Percentiles rank a stretch among this genome's conserved stretches.
Conservation (phyloP, 2,329 filamentous ascomycete genomes). For the Knufia fluminis region DNA sequence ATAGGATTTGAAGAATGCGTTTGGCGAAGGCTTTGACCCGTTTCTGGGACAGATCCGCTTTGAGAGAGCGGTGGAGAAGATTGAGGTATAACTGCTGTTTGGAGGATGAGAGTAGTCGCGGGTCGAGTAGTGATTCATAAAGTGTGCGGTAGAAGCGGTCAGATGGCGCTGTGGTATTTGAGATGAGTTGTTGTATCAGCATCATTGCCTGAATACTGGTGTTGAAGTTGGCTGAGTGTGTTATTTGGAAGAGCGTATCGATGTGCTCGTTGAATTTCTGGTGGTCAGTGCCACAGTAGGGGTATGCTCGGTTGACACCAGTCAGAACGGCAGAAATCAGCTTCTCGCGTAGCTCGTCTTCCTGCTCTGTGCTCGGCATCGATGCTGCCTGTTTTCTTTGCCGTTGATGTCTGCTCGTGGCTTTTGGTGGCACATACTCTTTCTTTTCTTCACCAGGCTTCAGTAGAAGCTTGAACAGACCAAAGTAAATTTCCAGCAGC, state of each 20-base stretch:
- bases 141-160: slow-evolving; percentile 92
- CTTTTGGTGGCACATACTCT: slow-evolving; percentile 25
- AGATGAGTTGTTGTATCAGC: slow-evolving; percentile 84
- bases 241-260: slow-evolving; percentile 89
- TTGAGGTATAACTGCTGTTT: slow-evolving; percentile 96
- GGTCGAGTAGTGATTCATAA: slow-evolving; percentile 90
- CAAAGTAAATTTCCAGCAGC: slow-evolving; percentile 85
- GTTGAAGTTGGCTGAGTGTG: slow-evolving; percentile 97
- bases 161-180: slow-evolving; percentile 66
- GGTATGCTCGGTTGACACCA: slow-evolving; percentile 90
- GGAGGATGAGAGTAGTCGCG: slow-evolving; percentile 76
- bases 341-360: slow-evolving; percentile 75
- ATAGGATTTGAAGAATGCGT: slow-evolving; percentile 76
- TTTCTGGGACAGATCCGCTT: slow-evolving; percentile 80
- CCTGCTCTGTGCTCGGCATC: slow-evolving; percentile 32
- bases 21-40: slow-evolving; percentile 95
- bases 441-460: slow-evolving; percentile 47
- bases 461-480: slow-evolving; percentile 71
- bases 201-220: slow-evolving; percentile 93
- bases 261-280: slow-evolving; percentile 79
- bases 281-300: slow-evolving; percentile 76
- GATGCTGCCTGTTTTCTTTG: slow-evolving; percentile 13
- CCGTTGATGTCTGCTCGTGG: slow-evolving; percentile 17
- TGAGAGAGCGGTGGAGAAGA: slow-evolving; percentile 76
- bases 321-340: slow-evolving; percentile 84